phyloP scores from a whole-genome alignment of 805 yeast genomes.

The Lachancea sp. region DNA sequence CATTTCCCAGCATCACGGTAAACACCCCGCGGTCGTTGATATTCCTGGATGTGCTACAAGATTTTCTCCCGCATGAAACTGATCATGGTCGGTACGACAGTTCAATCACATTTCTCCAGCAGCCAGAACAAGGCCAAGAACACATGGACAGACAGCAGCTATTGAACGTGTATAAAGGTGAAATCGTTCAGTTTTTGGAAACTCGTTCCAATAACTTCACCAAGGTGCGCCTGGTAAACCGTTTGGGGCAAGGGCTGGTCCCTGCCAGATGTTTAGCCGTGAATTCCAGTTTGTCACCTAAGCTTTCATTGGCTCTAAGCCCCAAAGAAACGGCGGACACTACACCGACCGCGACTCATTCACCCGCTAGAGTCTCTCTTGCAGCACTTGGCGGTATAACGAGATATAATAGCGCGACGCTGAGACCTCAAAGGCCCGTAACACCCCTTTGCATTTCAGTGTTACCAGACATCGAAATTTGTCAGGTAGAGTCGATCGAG shows the following conservation, averaged over 20 bases:
- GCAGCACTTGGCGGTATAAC: too few species aligned
- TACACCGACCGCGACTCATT: neutral
- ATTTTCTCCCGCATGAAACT: conserved; percentile 11
- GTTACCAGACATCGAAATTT: conserved; percentile 1
- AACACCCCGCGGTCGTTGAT: neutral
- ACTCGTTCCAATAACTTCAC: conserved; percentile 10
- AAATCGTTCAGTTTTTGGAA: conserved; percentile 10
- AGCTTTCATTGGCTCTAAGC: conserved; percentile 1
- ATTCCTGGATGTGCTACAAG: conserved; percentile 11
- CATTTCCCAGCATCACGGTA: neutral
- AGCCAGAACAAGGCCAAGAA: neutral
- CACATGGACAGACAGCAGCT: neutral
- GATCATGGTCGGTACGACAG: neutral
- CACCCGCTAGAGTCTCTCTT: neutral
- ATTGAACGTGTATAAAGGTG: conserved; percentile 11
- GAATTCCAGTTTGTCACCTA: conserved; percentile 1
- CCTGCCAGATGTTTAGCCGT: conserved; percentile 11
- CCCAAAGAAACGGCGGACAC: neutral
- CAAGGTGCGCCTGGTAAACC: conserved; percentile 7
- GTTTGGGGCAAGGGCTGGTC: conserved; percentile 11
- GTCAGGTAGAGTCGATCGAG: conserved; percentile 13
- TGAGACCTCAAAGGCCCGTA: too few species aligned
- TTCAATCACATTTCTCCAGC: too few species aligned
- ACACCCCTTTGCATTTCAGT: neutral
- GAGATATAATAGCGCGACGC: too few species aligned